A percentile compares a stretch with the other conserved stretches of the same genome.
Conservation (phyloP, 2,329 filamentous ascomycete species). For the Nigrospora osmanthi region DNA sequence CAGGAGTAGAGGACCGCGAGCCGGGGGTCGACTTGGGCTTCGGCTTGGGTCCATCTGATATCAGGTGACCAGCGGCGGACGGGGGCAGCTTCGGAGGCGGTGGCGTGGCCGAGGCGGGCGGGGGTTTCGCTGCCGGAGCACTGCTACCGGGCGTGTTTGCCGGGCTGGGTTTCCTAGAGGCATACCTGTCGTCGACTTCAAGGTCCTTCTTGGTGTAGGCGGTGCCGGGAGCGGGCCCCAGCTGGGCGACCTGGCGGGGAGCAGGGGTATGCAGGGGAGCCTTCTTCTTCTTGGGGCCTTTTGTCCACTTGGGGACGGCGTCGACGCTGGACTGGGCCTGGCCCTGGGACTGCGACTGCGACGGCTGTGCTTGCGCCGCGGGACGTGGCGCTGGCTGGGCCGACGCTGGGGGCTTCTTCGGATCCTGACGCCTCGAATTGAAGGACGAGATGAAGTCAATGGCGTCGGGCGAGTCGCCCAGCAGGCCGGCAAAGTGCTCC, state of each 20-base stretch:
- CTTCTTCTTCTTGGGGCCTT: conserved; percentile 50
- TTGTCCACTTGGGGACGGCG: conserved; percentile 39
- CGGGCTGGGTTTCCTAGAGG: conserved; percentile 41
- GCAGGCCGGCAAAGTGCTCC: conserved; percentile 78
- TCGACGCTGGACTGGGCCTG: conserved; percentile 20
- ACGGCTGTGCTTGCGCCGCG: background rate
- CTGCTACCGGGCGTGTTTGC: conserved; percentile 27
- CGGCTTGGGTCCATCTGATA: conserved; percentile 65
- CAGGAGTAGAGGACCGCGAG: conserved; percentile 44
- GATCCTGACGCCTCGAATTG: conserved; percentile 56
- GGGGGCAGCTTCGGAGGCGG: conserved; percentile 47
- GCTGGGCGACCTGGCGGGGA: conserved; percentile 55
- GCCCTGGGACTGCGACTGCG: background rate
- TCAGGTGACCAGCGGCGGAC: conserved; percentile 68
- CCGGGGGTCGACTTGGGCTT: conserved; percentile 46
- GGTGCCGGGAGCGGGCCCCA: conserved; percentile 53
- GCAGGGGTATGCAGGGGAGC: conserved; percentile 55
- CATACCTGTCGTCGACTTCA: conserved; percentile 58
- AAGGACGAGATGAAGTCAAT: conserved; percentile 75
- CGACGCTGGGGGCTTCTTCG: conserved; percentile 19
- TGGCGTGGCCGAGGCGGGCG: conserved; percentile 41
- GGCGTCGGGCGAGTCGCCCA: conserved; percentile 74
- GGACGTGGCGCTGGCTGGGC: background rate
- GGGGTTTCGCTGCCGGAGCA: conserved; percentile 31
- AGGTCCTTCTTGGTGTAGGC: conserved; percentile 68